Evolutionary conservation across 352 stramenopile species (phyloP).

Genomic region (Globisporangium canariense): DNA sequence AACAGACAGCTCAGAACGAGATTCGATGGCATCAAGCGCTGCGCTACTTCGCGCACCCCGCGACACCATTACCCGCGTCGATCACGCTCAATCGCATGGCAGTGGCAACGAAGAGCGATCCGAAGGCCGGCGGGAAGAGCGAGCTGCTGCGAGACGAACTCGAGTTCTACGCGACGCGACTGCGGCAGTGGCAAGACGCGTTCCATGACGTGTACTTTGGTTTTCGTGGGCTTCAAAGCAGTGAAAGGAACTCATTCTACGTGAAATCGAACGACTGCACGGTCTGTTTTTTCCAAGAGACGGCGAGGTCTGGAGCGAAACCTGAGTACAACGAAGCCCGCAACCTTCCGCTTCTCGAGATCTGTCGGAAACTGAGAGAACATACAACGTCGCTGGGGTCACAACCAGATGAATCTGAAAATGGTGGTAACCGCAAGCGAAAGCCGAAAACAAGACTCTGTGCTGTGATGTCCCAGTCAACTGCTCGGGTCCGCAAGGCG

Average conservation of each 20-base stretch:
- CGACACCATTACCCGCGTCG: constrained; percentile 42
- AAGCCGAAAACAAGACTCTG: constrained; percentile 23
- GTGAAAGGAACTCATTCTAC: constrained; percentile 34
- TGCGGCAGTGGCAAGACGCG: constrained; percentile 60
- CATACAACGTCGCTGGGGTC: constrained; percentile 1
- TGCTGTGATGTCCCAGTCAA: constrained; percentile 72
- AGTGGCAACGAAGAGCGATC: constrained; percentile 23
- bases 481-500: constrained; percentile 52
- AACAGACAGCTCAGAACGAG: constrained; percentile 16
- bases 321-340: not conserved
- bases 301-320: not conserved
- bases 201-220: constrained; percentile 70
- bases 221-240: constrained; percentile 27
- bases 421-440: not conserved
- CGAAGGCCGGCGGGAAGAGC: constrained; percentile 21
- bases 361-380: constrained; percentile 30
- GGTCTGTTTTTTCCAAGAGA: constrained; percentile 49
- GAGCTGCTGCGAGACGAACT: constrained; percentile 50
- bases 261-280: constrained; percentile 61
- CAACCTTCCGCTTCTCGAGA: constrained; percentile 24
- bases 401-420: not conserved
- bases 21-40: constrained; percentile 63
- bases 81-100: constrained; percentile 43
- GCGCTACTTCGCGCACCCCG: constrained; percentile 68
- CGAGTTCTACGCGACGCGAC: constrained; percentile 52